Percentiles rank a stretch among this genome's conserved stretches.
These are phyloP conservation scores for Carex myosuroides DNA, from an alignment of 176 grass and related monocot genomes.

Conservation along the genomic window DNA sequence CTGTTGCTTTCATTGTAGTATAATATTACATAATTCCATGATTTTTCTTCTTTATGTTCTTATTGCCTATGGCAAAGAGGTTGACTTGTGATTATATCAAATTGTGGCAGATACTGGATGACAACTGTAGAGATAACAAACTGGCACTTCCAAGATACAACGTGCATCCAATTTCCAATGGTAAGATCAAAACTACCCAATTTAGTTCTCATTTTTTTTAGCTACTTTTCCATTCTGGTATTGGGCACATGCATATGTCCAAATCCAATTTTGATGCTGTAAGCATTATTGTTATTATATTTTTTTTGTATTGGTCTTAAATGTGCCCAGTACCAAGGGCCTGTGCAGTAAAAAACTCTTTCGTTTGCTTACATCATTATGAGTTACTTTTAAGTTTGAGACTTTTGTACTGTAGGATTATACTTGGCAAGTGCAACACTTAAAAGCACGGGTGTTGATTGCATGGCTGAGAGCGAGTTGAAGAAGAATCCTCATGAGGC, in stretches of 20 bases:
- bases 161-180: not conserved
- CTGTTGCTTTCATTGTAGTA: not conserved
- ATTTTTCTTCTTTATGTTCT: not conserved
- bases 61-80: not conserved
- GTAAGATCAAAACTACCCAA: not conserved
- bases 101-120: constrained; percentile 14
- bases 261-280: not conserved
- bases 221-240: not conserved
- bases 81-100: not conserved
- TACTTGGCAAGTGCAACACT: constrained; percentile 1
- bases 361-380: not conserved
- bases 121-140: constrained; percentile 19
- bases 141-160: constrained; percentile 15
- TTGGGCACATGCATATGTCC: not conserved
- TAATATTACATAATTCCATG: not conserved
- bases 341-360: not conserved
- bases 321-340: not conserved
- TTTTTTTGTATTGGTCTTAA: not conserved
- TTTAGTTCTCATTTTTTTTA: not conserved
- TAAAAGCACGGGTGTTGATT: constrained; percentile 1
- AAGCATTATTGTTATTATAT: not conserved
- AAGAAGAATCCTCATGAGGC: constrained; percentile 4
- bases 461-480: not conserved
- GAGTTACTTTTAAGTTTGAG: not conserved
- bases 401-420: not conserved